A percentile compares a stretch with the other conserved stretches of the same genome.
Conservation (phyloP, 805 yeast genomes). For the Soucietia sequanensis region DNA sequence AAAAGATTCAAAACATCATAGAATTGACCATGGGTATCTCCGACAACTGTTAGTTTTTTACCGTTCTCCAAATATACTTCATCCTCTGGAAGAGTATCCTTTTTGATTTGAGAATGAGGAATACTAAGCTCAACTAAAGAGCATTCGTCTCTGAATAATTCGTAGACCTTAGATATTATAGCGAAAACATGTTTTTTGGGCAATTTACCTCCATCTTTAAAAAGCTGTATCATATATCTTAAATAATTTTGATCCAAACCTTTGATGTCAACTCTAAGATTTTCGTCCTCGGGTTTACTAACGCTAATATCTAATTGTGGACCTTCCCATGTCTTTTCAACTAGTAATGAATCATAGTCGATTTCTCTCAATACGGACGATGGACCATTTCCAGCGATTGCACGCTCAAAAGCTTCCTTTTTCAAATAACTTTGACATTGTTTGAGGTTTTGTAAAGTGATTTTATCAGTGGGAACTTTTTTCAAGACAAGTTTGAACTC, state of each 20-base stretch:
- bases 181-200: constrained; percentile 86
- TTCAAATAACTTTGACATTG: constrained; percentile 67
- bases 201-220: constrained; percentile 67
- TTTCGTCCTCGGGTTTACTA: constrained; percentile 21
- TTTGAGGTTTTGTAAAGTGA: constrained; percentile 59
- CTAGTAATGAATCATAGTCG: constrained; percentile 46
- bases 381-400: constrained; percentile 74
- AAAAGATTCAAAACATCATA: constrained; percentile 85
- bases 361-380: constrained; percentile 46
- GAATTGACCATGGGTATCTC: constrained; percentile 98
- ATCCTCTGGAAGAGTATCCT: constrained; percentile 10
- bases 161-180: constrained; percentile 69
- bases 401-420: constrained; percentile 77
- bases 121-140: constrained; percentile 70
- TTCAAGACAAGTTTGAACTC: constrained; percentile 66
- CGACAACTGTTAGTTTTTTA: constrained; percentile 77
- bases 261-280: constrained; percentile 30
- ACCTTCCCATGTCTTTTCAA: constrained; percentile 61
- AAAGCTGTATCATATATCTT: constrained; percentile 61
- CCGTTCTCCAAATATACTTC: constrained; percentile 25
- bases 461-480: constrained; percentile 64
- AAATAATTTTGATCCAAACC: constrained; percentile 57
- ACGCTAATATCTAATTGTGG: constrained; percentile 47
- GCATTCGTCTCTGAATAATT: constrained; percentile 62
- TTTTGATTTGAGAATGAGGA: constrained; percentile 27